phyloP scores from a whole-genome alignment of 2,329 filamentous ascomycete genomes.

The Chaetothyriales sp. region DNA sequence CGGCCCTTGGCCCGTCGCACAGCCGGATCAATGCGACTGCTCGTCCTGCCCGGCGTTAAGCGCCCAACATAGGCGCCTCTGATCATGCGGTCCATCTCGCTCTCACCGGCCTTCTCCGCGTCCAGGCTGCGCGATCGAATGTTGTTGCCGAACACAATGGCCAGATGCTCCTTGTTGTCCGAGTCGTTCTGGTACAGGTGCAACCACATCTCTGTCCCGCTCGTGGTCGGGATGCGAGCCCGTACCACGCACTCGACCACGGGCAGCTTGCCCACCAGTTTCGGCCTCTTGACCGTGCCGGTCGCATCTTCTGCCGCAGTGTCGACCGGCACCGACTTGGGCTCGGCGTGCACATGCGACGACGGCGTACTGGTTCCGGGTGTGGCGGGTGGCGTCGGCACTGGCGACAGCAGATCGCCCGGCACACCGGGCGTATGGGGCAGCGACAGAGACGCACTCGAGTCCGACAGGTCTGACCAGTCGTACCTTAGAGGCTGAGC shows the following conservation, averaged over 20 bases:
- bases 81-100: constrained; percentile 60
- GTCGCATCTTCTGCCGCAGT: constrained; percentile 19
- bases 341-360: constrained; percentile 24
- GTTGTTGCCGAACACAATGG: constrained; percentile 83
- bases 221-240: constrained; percentile 84
- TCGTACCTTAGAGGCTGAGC: constrained; percentile 16
- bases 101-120: constrained; percentile 32
- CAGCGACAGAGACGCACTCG: constrained; percentile 7
- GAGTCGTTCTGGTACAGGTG: constrained; percentile 88
- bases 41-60: constrained; percentile 70
- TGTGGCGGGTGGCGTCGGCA: constrained; percentile 34
- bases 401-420: constrained; percentile 41
- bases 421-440: constrained; percentile 34
- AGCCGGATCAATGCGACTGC: constrained; percentile 47
- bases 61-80: constrained; percentile 83
- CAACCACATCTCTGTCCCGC: constrained; percentile 89
- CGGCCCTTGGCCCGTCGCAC: neutral
- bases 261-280: constrained; percentile 61
- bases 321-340: constrained; percentile 32
- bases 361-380: constrained; percentile 21
- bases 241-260: constrained; percentile 87
- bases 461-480: neutral
- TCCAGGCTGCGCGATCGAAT: constrained; percentile 58
- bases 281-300: constrained; percentile 42
- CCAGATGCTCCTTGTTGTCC: constrained; percentile 90